Base-by-base conservation (phyloP, 345 rosid species). In the Populus tremula region DNA sequence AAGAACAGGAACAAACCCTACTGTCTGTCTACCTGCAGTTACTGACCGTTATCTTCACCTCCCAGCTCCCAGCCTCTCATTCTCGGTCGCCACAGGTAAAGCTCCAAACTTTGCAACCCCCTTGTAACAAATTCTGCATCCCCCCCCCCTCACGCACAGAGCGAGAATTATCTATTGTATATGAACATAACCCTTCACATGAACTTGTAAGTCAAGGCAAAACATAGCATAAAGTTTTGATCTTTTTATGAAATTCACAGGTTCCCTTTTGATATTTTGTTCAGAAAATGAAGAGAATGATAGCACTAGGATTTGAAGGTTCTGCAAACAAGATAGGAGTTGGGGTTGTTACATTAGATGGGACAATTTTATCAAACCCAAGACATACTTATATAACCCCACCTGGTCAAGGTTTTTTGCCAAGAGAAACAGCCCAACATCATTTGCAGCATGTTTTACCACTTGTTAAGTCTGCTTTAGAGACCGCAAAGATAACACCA, bases 391-490 rank as follows among this genome's bases (percentile, higher is more conserved):
- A 94, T 72, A 92, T 96, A 38, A 96, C 94, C 0, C 99, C 98
- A 1, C 98, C 98, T 0, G 99, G 99, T 10, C 99, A 96, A 5
- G 99, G 99, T 16, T 94, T 96, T 65, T 92, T 96, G 33, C 99
- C 98, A 13, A 91, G 94, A 18, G 98, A 94, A 86, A 96, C 98
- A 1, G 98, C 97, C 8, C 92, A 94, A 21, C 99, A 94, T 81
- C 98, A 94, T 78, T 87, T 91, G n/a, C 86, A 87, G 18, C 97
- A 94, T 27, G 83, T 92, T 33, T 89, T 96, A 76, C 99, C 98
- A n/a, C 68, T 96, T 27, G 79, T 96, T 70, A 89, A 88, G 81
- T 88, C 90, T 33, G 95, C 99, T 33, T 74, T 94, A 17, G 84
- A 89, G 49, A 82, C 88, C 21, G 94, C 98, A 5, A 76, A 85